Evolutionary conservation across 2,329 filamentous ascomycete genomes (phyloP).

Genomic region (Aspergillus clavatus): DNA sequence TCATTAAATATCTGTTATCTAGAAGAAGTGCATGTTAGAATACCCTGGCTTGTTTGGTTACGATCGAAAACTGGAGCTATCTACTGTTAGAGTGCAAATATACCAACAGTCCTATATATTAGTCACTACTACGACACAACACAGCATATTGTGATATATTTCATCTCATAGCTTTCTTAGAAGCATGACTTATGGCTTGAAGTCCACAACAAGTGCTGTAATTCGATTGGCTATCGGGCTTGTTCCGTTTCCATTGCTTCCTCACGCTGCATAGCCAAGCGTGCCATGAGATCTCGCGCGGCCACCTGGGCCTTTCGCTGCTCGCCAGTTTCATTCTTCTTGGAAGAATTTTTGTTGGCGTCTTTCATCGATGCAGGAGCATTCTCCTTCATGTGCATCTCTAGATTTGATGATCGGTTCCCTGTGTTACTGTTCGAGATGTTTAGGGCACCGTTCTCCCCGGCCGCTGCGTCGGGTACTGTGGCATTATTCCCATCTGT

Average conservation of each 20-base stretch:
- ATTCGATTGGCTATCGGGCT: constrained; percentile 11
- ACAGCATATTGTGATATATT: neutral
- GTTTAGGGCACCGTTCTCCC: neutral
- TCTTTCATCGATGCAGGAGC: neutral
- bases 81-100: too few relatives aligned
- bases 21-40: neutral
- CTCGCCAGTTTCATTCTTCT: constrained; percentile 15
- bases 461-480: too few relatives aligned
- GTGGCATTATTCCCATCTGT: neutral
- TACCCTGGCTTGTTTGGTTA: neutral
- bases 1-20: too few relatives aligned
- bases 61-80: too few relatives aligned
- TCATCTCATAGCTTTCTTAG: too few relatives aligned
- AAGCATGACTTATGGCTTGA: neutral
- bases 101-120: neutral
- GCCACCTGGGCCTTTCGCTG: constrained; percentile 32
- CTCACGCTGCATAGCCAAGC: constrained; percentile 36
- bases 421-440: neutral
- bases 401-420: neutral
- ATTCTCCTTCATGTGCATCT: constrained; percentile 12
- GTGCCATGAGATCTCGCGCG: constrained; percentile 31
- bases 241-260: constrained; percentile 35
- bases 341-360: constrained; percentile 1
- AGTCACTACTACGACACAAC: neutral
- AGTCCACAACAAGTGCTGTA: neutral